Base-by-base conservation (phyloP, 768 basidiomycete genomes). In the Serpula lacrymans region DNA sequence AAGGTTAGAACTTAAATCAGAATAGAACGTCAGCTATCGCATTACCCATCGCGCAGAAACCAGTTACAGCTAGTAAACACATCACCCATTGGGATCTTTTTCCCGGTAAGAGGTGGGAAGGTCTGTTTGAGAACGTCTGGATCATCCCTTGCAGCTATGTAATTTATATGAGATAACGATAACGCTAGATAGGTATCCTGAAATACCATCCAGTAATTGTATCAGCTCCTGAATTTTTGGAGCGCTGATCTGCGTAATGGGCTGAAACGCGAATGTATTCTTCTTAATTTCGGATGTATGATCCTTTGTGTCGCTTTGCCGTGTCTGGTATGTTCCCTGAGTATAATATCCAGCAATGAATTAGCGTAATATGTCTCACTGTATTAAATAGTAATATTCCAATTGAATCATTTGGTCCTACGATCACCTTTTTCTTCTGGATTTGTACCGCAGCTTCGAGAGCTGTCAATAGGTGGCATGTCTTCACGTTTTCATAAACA, bases 301-400 rank as follows among this genome's bases (percentile, higher is more conserved):
- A 57, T 54, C 65, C 58, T 59, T 72, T 63, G 27, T 48, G 51
- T 63, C 46, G 52, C 47, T 56, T 35, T 32, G 38, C 38, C 54
- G 46, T 16, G 60, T 50, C 60, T 61, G 28, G 5, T n/a, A 27
- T 5, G 25, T 18, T 18, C 33, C 13, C 13, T 25, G 21, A 45
- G 13, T 18, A 29, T 33, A 33, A 21, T 11, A 12, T 11, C 18
- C 29, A n/a, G 20, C 41, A 11, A 17, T 12, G 25, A 10, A 9
- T 8, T 6, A 11, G 21, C 14, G 8, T 10, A 16, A 28, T 18
- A 32, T 10, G 37, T 54, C 84, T 72, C 57, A 94, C 93, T 42
- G 91, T 90, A 48, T 99, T 97, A 67, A 88, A 99, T 8, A 98
- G 67, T 49, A 98, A 57, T 27, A 98, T 84, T 4, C 95, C 96